Percentiles rank a stretch among this genome's conserved stretches.
phyloP scores from a whole-genome alignment of 768 basidiomycete genomes.

The Hericium alpestre region DNA sequence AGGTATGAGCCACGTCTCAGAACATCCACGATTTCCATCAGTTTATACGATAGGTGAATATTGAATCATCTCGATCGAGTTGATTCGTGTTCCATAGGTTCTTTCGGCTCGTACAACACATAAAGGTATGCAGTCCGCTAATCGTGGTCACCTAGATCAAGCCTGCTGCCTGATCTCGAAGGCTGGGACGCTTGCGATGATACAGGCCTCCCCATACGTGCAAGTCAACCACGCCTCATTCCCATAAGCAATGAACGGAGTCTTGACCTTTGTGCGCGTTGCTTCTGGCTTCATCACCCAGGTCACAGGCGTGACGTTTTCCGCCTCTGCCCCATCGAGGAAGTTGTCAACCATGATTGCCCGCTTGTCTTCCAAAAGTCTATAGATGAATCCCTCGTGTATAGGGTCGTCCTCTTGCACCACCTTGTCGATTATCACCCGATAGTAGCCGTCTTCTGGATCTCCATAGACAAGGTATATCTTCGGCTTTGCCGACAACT shows the following conservation, averaged over 20 bases:
- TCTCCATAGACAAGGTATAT: not conserved
- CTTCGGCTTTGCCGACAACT: not conserved
- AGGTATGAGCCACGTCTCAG: too few species aligned
- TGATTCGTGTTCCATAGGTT: too few species aligned
- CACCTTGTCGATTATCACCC: not conserved
- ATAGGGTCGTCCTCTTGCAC: not conserved
- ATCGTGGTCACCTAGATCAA: too few species aligned
- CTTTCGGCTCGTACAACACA: too few species aligned
- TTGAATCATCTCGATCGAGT: too few species aligned
- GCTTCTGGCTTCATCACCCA: slow-evolving; percentile 1
- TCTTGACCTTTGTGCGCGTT: not conserved
- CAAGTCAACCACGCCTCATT: not conserved
- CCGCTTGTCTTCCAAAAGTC: not conserved
- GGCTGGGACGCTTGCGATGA: not conserved
- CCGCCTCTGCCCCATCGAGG: not conserved
- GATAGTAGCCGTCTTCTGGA: not conserved
- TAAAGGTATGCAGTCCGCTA: too few species aligned
- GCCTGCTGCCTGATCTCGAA: too few species aligned
- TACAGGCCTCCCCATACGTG: slow-evolving; percentile 1
- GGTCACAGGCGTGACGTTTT: not conserved
- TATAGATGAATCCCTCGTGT: not conserved
- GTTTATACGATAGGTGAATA: too few species aligned
- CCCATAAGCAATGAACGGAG: not conserved
- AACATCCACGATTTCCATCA: too few species aligned
- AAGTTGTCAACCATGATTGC: not conserved